These are phyloP conservation scores for Pichia deserticola DNA, from an alignment of 805 yeast species.

Conservation along the genomic window DNA sequence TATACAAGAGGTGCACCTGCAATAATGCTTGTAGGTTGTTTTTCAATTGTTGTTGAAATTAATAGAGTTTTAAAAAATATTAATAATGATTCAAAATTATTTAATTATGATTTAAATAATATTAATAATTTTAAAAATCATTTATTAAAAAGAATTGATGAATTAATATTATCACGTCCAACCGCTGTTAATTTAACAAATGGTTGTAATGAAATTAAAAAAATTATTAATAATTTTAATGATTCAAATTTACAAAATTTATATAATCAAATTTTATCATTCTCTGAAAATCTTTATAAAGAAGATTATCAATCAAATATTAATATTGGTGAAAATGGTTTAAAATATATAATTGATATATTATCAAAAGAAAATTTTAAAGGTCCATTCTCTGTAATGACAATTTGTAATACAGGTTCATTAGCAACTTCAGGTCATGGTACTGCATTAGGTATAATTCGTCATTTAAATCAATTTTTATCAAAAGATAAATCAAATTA, in stretches of 20 bases:
- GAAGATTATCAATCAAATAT: constrained; percentile 76
- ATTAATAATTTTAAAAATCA: constrained; percentile 27
- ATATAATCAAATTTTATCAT: constrained; percentile 32
- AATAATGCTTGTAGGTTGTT: constrained; percentile 88
- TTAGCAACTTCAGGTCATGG: constrained; percentile 97
- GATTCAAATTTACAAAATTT: constrained; percentile 19
- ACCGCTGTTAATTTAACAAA: constrained; percentile 91
- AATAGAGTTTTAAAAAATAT: constrained; percentile 26
- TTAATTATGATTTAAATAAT: constrained; percentile 20
- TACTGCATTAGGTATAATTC: constrained; percentile 87
- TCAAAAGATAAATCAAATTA: constrained; percentile 27
- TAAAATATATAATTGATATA: constrained; percentile 48
- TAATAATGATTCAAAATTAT: constrained; percentile 14
- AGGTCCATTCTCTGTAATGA: constrained; percentile 73
- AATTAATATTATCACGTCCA: constrained; percentile 73
- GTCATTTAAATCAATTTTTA: constrained; percentile 47
- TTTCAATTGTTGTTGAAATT: constrained; percentile 73
- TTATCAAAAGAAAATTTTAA: constrained; percentile 40
- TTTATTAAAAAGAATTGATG: constrained; percentile 47
- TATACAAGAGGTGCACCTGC: constrained; percentile 99
- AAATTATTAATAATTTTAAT: constrained; percentile 9
- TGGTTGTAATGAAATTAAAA: constrained; percentile 51
- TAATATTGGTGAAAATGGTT: constrained; percentile 75
- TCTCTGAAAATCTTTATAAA: constrained; percentile 50
- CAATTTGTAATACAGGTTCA: constrained; percentile 95